Conservation (phyloP, 176 grass and related monocot species). For the Avena insularis region DNA sequence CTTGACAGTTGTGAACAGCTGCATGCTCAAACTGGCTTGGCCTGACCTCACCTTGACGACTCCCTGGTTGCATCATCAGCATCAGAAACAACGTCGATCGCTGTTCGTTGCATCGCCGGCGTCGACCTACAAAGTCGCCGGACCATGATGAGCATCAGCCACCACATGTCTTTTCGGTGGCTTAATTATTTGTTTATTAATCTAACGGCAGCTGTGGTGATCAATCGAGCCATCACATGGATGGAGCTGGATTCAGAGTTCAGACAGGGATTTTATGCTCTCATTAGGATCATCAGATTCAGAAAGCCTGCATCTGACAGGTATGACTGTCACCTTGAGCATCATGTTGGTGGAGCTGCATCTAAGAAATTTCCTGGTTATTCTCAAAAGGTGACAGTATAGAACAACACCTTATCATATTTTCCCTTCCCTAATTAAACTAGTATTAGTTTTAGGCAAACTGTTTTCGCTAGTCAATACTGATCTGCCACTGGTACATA, state of each 20-base stretch:
- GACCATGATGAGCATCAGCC: conserved; percentile 16
- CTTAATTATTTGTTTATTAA: neutral
- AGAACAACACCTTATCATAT: neutral
- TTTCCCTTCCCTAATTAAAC: neutral
- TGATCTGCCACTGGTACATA: conserved; percentile 5
- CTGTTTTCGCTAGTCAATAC: neutral
- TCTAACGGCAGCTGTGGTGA: neutral
- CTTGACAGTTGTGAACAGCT: conserved; percentile 23
- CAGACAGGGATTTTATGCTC: conserved; percentile 27
- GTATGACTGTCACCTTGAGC: neutral
- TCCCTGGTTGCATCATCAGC: conserved; percentile 31
- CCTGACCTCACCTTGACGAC: conserved; percentile 37
- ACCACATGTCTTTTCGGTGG: neutral
- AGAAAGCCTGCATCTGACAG: neutral
- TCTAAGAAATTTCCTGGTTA: neutral
- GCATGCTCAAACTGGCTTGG: neutral
- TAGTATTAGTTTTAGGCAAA: conserved; percentile 7
- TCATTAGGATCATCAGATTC: neutral
- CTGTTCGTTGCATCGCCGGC: neutral
- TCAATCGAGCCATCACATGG: conserved; percentile 5
- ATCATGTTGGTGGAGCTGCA: conserved; percentile 15
- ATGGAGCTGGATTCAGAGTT: neutral
- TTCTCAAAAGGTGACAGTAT: neutral
- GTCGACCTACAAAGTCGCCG: conserved; percentile 42
- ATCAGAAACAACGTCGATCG: neutral